Evolutionary conservation across 768 basidiomycete genomes (phyloP).

Genomic region (Gelatoporia subvermispora): DNA sequence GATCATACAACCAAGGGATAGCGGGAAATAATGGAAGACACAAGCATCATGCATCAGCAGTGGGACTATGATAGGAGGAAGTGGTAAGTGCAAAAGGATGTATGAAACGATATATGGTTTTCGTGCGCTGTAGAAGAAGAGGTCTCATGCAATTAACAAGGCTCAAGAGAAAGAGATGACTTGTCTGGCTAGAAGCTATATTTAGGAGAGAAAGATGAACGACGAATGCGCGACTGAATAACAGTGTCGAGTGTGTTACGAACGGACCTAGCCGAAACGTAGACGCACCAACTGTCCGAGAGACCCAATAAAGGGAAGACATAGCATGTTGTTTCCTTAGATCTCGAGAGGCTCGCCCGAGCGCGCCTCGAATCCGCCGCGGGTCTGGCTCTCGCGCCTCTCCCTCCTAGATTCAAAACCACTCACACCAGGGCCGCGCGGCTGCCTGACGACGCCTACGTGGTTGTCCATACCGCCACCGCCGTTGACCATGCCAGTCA

Average conservation of each 20-base stretch:
- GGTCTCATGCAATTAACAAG: no score
- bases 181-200: neutral
- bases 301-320: neutral
- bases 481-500: constrained; percentile 42
- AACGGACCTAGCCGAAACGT: neutral
- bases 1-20: constrained; percentile 1
- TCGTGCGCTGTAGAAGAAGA: constrained; percentile 21
- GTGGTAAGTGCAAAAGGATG: constrained; percentile 2
- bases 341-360: constrained; percentile 86
- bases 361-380: constrained; percentile 71
- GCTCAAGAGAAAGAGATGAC: no score
- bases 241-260: neutral
- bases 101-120: constrained; percentile 2
- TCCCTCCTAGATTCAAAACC: constrained; percentile 64
- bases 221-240: neutral
- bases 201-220: neutral
- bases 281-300: no score
- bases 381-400: constrained; percentile 49
- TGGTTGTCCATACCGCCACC: constrained; percentile 32
- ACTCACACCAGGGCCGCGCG: constrained; percentile 72
- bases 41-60: constrained; percentile 10
- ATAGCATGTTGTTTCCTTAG: constrained; percentile 28
- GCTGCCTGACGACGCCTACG: constrained; percentile 71
- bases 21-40: constrained; percentile 8
- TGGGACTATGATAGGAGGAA: constrained; percentile 1